phyloP scores from a whole-genome alignment of 2,329 filamentous ascomycete genomes.

The Cytospora chrysosperma region DNA sequence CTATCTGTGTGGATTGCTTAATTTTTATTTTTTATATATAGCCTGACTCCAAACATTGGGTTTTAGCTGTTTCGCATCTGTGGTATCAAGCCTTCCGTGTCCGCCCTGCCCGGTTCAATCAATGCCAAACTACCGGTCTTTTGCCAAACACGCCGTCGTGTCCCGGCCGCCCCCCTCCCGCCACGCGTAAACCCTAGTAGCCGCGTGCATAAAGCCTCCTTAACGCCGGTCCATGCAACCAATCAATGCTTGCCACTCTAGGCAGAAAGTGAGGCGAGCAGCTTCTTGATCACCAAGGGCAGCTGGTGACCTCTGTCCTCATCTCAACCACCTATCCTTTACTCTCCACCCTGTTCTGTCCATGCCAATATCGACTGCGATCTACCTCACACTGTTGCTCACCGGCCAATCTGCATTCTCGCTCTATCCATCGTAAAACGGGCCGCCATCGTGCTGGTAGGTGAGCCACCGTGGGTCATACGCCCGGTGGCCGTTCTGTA shows the following conservation, averaged over 20 bases:
- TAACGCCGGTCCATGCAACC: background rate
- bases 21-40: background rate
- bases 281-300: background rate
- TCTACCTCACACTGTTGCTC: background rate
- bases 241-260: background rate
- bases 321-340: background rate
- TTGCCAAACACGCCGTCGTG: background rate
- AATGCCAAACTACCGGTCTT: constrained; percentile 11
- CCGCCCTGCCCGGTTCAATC: background rate
- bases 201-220: background rate
- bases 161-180: background rate
- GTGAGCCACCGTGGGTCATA: background rate
- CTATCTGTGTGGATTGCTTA: background rate
- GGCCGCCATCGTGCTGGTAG: background rate
- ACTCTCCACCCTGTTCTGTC: background rate
- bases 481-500: too few species aligned
- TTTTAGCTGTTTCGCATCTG: background rate
- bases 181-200: background rate
- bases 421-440: background rate
- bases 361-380: background rate
- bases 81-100: constrained; percentile 11
- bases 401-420: background rate
- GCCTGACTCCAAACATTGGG: constrained; percentile 6
- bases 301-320: background rate
- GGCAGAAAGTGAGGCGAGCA: background rate